Evolutionary conservation across 768 basidiomycete genomes (phyloP), one percentile per base, ranked within the genome.

Genomic region (Kwoniella pini): DNA sequence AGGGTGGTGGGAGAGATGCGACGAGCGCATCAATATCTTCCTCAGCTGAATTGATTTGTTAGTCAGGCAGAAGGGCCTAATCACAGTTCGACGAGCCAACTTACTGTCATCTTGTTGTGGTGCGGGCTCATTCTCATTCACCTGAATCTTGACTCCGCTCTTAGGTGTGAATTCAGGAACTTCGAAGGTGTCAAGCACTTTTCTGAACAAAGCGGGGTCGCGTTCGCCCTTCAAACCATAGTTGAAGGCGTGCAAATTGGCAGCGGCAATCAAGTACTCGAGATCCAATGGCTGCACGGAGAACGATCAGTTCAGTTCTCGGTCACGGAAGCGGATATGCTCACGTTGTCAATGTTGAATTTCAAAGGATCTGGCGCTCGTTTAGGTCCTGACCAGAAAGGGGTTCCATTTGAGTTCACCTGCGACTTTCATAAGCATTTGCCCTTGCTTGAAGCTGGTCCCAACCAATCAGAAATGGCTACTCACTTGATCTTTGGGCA

Each of bases 311-410:
- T 27, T 24, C 13, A 24, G 26, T 49, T 27, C n/a, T n/a, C n/a
- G n/a, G 3, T 4, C 19, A 5, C 43, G 26, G 13, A 17, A 46
- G n/a, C 11, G 13, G 28, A 3, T 11, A 17, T 40, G 81, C 89
- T 79, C 73, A 97, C 95, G 72, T 97, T 87, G 66, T 83, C 87
- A 10, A 90, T 85, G 79, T 93, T 83, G 80, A 98, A 99, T 4
- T 82, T 82, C 64, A 99, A 81, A 26, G 95, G 83, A 49, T 97
- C 92, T 12, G 96, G 96, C 6, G 94, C 95, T 62, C 96, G 86
- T 82, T 99, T 99, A 2, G 96, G 96, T 19, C 94, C 92, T 69
- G 91, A 94, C 96, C 96, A 99, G 84, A 99, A 99, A 11, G 93
- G 94, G 69, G 92, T 90, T 4, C 96, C 96, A 19, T 87, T 88